These are phyloP conservation scores for Kodamaea lidongshanica DNA, from an alignment of 805 yeast species.

Conservation along the genomic window DNA sequence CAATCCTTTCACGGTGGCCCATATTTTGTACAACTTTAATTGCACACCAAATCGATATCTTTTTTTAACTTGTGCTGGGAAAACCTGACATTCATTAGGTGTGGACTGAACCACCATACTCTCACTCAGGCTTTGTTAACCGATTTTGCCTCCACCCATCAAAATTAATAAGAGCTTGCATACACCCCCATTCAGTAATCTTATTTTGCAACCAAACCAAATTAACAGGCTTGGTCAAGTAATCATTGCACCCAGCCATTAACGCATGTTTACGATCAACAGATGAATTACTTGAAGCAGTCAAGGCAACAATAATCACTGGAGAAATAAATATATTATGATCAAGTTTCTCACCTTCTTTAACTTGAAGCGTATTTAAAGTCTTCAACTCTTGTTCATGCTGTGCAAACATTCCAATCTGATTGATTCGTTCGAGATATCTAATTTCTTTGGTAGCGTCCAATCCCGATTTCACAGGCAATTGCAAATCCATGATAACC, in stretches of 20 bases:
- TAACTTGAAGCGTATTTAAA: conserved; percentile 18
- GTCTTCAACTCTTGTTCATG: conserved; percentile 23
- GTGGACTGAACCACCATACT: no score
- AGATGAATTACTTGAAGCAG: conserved; percentile 78
- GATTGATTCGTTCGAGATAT: conserved; percentile 69
- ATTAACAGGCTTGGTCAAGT: conserved; percentile 91
- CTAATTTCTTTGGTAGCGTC: conserved; percentile 93
- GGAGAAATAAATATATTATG: conserved; percentile 73
- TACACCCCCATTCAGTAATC: conserved; percentile 97
- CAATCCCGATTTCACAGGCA: conserved; percentile 93
- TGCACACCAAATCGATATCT: no score
- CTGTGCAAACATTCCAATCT: conserved; percentile 63
- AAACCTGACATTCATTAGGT: no score
- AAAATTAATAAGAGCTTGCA: conserved; percentile 95
- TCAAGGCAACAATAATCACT: conserved; percentile 94
- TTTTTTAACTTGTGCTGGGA: no score
- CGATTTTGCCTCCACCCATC: conserved; percentile 70
- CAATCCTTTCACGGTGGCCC: no score
- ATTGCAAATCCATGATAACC: conserved; percentile 93
- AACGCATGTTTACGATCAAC: conserved; percentile 86
- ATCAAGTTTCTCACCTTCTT: conserved; percentile 52
- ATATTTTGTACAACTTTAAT: no score
- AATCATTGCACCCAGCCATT: conserved; percentile 97
- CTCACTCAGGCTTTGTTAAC: no score
- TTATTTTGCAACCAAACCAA: conserved; percentile 90